Evolutionary conservation across 1,284 basidiomycete genomes (phyloP).

Genomic region (Termitomyces sp.): DNA sequence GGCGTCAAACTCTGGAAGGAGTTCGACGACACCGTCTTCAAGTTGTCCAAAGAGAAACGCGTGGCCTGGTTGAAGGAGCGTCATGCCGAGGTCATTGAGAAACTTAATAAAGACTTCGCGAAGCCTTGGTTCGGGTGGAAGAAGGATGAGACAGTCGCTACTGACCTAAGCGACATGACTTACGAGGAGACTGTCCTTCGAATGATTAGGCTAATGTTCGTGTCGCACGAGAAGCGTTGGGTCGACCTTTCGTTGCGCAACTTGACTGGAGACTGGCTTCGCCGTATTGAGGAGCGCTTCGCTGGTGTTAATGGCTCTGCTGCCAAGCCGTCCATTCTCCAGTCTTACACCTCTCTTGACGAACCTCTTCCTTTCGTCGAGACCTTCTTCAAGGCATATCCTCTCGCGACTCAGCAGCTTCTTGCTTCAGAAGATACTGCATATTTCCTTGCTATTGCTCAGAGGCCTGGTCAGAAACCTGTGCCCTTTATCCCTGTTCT

Average conservation of each 20-base stretch:
- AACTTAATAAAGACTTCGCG: constrained; percentile 92
- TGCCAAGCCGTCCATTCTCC: constrained; percentile 82
- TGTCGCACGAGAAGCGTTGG: constrained; percentile 89
- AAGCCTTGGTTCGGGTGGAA: constrained; percentile 98
- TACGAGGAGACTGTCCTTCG: constrained; percentile 94
- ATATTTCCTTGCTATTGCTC: constrained; percentile 92
- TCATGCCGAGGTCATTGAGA: constrained; percentile 85
- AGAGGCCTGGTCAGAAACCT: constrained; percentile 96
- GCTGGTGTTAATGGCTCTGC: constrained; percentile 82
- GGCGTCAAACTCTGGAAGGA: constrained; percentile 98
- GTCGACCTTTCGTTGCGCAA: constrained; percentile 92
- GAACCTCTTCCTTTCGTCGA: constrained; percentile 77
- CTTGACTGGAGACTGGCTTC: constrained; percentile 94
- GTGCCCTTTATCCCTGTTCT: constrained; percentile 98
- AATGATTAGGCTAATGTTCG: constrained; percentile 92
- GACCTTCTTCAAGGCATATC: constrained; percentile 83
- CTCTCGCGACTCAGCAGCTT: constrained; percentile 78
- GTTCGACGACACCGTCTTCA: constrained; percentile 96
- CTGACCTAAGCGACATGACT: constrained; percentile 94
- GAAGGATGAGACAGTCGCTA: constrained; percentile 81
- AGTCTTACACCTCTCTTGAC: constrained; percentile 84
- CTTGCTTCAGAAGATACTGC: constrained; percentile 94
- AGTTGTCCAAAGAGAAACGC: constrained; percentile 93
- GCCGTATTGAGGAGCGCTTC: constrained; percentile 95
- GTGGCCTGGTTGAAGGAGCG: constrained; percentile 83